Evolutionary conservation across 768 basidiomycete genomes (phyloP).

Genomic region (Panus rudis): DNA sequence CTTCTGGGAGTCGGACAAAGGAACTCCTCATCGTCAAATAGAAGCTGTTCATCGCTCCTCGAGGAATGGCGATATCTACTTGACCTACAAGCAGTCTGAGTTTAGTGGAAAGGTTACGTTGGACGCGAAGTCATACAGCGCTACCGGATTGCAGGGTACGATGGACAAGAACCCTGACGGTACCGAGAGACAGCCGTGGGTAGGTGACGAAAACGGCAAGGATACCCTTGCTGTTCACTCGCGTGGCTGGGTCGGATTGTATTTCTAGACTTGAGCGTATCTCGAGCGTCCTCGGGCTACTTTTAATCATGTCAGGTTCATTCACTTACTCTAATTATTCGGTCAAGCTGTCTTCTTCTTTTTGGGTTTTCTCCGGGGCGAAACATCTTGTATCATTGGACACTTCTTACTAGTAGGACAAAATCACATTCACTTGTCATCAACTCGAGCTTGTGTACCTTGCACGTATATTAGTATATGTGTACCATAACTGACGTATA

Average conservation of each 20-base stretch:
- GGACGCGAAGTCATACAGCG: slow-evolving; percentile 30
- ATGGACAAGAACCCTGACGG: slow-evolving; percentile 10
- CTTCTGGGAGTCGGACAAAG: slow-evolving; percentile 34
- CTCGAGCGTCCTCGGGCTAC: neutral
- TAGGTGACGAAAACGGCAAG: slow-evolving; percentile 23
- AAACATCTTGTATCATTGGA: no score
- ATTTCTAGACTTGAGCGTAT: slow-evolving; percentile 16
- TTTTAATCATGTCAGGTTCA: no score
- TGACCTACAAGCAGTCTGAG: slow-evolving; percentile 45
- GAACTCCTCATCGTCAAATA: slow-evolving; percentile 40
- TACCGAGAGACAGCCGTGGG: slow-evolving; percentile 18
- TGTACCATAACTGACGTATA: no score
- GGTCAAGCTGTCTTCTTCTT: no score
- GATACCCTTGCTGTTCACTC: slow-evolving; percentile 20
- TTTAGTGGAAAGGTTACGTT: slow-evolving; percentile 44
- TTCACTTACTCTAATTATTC: no score
- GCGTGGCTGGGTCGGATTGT: slow-evolving; percentile 24
- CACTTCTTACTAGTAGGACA: no score
- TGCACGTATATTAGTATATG: no score
- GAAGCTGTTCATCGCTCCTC: slow-evolving; percentile 40
- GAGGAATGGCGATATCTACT: slow-evolving; percentile 45
- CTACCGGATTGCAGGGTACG: slow-evolving; percentile 16
- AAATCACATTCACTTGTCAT: no score
- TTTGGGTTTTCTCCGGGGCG: no score
- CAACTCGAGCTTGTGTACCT: no score